Evolutionary conservation across 345 rosid species (phyloP), one percentile per base, ranked within the genome.

Genomic region (Camelina neglecta): DNA sequence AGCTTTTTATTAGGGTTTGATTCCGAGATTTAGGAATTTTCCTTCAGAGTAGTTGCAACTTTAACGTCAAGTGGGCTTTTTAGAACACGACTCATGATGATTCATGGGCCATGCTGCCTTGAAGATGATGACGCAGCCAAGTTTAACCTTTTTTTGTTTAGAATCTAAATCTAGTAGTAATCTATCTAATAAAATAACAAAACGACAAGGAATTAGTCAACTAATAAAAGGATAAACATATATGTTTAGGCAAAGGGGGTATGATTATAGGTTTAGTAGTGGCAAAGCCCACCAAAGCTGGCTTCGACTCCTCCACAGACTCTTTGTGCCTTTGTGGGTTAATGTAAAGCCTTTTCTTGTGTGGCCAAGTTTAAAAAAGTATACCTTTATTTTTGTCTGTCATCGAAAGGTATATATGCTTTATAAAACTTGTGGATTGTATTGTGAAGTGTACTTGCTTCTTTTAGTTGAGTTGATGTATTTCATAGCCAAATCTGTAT

Each of bases 71-170:
- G 60, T 77, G 75, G 75, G 71, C 70, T 55, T 62, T 62, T 61
- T 24, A 44, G 18, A 45, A 45, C 59, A 69, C 6, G 60, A 36
- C 51, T 35, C 59, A 23, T 76, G 57, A 23, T 69, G 49, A 44
- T 48, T 26, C 60, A 49, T 76, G 80, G 80, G 71, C 75, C 75
- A 62, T 3, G 57, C 63, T 36, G 26, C 31, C 67, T 38, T 59
- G 45, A 3, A 24, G 51, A 66, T 66, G 51, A 66, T 66, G 69
- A 48, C 54, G 73, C 44, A 15, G 42, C 61, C 67, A 18, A 31
- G 11, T 31, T 29, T 29, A 29, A 29, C 31, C 31, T 29, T 29
- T 29, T 29, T 29, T 29, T 29, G 31, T 29, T 29, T 4, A 29
- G 31, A 29, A 4, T 26, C 29, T 26, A 18, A 26, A 26, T 26